Conservation (phyloP, 2,329 filamentous ascomycete species). For the Beauveria caledonica region DNA sequence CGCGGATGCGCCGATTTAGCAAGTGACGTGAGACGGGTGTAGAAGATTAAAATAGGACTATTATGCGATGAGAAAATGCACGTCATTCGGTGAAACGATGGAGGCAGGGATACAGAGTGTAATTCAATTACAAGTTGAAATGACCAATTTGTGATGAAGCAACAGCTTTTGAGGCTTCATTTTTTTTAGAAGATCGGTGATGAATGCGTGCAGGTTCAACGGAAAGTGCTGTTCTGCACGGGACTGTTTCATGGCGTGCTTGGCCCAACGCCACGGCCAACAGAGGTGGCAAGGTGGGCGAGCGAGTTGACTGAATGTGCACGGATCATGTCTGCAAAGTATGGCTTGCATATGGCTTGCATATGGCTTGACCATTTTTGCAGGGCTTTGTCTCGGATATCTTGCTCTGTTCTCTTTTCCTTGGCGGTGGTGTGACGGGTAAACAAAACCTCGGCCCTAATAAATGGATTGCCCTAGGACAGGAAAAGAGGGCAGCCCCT, state of each 20-base stretch:
- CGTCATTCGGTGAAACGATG: not conserved
- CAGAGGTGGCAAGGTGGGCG: too few relatives aligned
- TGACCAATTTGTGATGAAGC: not conserved
- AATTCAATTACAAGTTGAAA: not conserved
- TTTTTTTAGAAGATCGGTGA: too few relatives aligned
- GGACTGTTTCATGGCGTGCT: not conserved
- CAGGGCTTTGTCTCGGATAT: too few relatives aligned
- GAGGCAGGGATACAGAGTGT: too few relatives aligned
- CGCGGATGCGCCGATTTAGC: not conserved
- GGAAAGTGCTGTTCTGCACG: not conserved
- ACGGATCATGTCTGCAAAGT: not conserved
- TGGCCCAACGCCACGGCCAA: not conserved
- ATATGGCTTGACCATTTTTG: not conserved
- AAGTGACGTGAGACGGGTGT: not conserved
- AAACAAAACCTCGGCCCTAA: too few relatives aligned
- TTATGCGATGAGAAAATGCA: not conserved
- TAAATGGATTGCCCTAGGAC: too few relatives aligned
- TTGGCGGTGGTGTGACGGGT: too few relatives aligned
- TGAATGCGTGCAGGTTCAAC: not conserved
- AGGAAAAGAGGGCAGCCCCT: too few relatives aligned
- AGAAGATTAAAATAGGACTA: not conserved
- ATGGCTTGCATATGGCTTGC: not conserved
- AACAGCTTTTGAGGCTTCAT: too few relatives aligned
- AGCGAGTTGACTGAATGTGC: not conserved
- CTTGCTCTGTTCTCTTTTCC: too few relatives aligned